These are phyloP conservation scores for Akebia trifoliata DNA, from an alignment of 164 flowering plant genomes.

Conservation along the genomic window DNA sequence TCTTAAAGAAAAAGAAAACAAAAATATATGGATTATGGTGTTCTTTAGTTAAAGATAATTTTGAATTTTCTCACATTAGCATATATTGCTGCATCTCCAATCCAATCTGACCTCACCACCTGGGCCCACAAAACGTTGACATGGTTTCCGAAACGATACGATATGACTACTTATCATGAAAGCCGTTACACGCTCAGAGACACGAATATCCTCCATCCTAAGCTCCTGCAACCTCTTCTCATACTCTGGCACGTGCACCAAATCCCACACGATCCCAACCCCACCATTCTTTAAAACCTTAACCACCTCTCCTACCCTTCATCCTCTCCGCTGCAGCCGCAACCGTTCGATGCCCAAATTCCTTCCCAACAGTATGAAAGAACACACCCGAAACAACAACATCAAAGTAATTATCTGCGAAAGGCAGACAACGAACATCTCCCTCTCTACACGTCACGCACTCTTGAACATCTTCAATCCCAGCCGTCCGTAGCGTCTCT, in stretches of 20 bases:
- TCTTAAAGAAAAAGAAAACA: too few species aligned
- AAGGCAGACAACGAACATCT: conserved; percentile 70
- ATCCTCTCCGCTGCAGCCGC: conserved; percentile 82
- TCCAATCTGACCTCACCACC: conserved; percentile 54
- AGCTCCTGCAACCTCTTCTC: conserved; percentile 61
- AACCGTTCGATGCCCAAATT: conserved; percentile 56
- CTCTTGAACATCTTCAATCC: conserved; percentile 72
- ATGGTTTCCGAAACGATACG: conserved; percentile 79
- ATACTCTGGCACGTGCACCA: conserved; percentile 76
- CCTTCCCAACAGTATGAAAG: conserved; percentile 77
- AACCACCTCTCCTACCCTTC: conserved; percentile 70
- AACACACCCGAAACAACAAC: conserved; percentile 79
- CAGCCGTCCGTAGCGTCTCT: conserved; percentile 57
- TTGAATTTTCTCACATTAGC: too few species aligned
- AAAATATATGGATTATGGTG: too few species aligned
- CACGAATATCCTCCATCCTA: conserved; percentile 80
- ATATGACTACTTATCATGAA: conserved; percentile 84
- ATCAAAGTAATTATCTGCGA: conserved; percentile 69
- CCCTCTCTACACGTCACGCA: conserved; percentile 85
- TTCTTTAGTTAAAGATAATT: too few species aligned
- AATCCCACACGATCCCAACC: conserved; percentile 82
- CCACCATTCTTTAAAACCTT: conserved; percentile 84
- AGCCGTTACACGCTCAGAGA: conserved; percentile 83
- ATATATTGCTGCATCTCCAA: conserved; percentile 48
- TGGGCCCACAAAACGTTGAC: conserved; percentile 39